These are phyloP conservation scores for Colletotrichum salicis DNA, from an alignment of 2,329 filamentous ascomycete species.

Conservation along the genomic window DNA sequence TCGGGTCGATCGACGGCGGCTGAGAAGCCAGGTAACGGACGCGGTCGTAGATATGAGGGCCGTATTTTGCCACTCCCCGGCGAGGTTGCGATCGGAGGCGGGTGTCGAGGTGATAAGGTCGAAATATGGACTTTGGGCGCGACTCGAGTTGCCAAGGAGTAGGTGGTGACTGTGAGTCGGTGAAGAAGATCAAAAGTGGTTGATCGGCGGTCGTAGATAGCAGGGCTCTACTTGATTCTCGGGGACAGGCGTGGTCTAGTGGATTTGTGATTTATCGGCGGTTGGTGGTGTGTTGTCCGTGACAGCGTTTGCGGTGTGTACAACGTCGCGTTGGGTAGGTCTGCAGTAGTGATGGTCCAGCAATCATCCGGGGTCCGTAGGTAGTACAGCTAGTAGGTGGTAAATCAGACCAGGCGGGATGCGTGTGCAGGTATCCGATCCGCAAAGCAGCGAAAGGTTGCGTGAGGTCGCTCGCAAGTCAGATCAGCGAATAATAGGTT, in stretches of 20 bases:
- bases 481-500: slow-evolving; percentile 6
- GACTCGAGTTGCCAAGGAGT: too few species aligned
- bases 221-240: not conserved
- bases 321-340: slow-evolving; percentile 27
- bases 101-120: not conserved
- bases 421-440: not conserved
- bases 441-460: not conserved
- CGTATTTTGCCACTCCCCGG: not conserved
- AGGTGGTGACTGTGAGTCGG: not conserved
- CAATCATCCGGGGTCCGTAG: not conserved
- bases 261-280: not conserved
- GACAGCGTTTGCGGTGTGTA: slow-evolving; percentile 1
- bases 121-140: not conserved
- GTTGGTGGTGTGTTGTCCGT: slow-evolving; percentile 22
- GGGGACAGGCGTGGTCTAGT: not conserved
- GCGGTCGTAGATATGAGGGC: not conserved
- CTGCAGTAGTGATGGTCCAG: slow-evolving; percentile 9
- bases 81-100: not conserved
- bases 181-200: too few species aligned
- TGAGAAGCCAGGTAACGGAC: not conserved
- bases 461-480: not conserved
- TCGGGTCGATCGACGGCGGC: slow-evolving; percentile 1
- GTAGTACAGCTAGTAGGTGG: too few species aligned
- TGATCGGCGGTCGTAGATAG: not conserved
- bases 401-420: too few species aligned